These are phyloP conservation scores for Naganishia vishniacii DNA, from an alignment of 768 basidiomycete species.

Conservation along the genomic window DNA sequence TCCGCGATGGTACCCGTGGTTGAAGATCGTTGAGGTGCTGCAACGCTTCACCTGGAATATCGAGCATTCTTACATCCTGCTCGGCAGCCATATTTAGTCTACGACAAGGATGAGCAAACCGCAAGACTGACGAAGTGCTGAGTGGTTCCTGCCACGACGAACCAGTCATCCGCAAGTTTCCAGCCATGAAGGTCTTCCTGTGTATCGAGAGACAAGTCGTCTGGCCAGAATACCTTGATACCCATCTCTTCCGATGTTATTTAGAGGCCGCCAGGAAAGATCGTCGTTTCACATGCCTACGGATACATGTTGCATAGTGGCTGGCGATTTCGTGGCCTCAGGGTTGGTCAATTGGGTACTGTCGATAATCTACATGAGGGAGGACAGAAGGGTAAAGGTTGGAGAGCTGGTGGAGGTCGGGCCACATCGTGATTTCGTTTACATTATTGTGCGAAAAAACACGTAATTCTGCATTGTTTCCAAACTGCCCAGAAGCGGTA, in stretches of 20 bases:
- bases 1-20: neutral
- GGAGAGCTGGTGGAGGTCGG: no score
- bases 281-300: no score
- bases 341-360: no score
- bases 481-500: neutral
- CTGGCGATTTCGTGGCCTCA: no score
- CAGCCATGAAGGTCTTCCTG: neutral
- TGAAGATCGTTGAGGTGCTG: neutral
- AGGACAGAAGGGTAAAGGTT: no score
- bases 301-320: no score
- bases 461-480: neutral
- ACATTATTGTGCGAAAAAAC: neutral
- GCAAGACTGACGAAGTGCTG: neutral
- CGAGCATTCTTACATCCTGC: neutral
- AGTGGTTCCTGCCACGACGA: neutral
- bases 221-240: slow-evolving; percentile 5
- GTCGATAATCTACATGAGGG: no score
- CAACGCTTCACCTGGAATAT: neutral
- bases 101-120: neutral
- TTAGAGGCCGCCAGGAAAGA: neutral
- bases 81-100: neutral
- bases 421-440: no score
- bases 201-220: neutral
- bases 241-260: neutral
- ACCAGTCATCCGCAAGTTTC: slow-evolving; percentile 13